A percentile compares a stretch with the other conserved stretches of the same genome.
These are phyloP conservation scores for Geranium rotundifolium DNA, from an alignment of 345 rosid genomes.

Conservation along the genomic window DNA sequence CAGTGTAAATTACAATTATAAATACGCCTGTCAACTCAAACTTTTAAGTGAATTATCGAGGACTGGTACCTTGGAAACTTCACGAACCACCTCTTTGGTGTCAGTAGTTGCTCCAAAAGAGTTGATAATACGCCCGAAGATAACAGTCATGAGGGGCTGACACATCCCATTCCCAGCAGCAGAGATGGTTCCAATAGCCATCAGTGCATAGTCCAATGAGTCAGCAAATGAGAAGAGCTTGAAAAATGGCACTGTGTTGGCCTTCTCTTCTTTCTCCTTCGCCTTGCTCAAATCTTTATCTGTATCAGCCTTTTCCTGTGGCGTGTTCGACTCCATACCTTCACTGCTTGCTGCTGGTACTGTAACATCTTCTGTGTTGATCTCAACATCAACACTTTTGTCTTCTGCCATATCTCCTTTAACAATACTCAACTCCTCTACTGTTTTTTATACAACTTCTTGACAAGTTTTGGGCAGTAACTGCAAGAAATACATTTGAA, in stretches of 20 bases:
- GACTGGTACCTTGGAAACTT: constrained; percentile 27
- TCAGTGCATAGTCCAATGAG: constrained; percentile 34
- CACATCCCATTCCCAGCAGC: constrained; percentile 47
- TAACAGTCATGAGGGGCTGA: constrained; percentile 53
- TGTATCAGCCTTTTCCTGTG: background rate
- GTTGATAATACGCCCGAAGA: constrained; percentile 39
- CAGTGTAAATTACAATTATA: too few species aligned
- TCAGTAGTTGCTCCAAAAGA: constrained; percentile 33
- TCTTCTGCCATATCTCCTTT: constrained; percentile 8
- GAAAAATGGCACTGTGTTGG: constrained; percentile 16
- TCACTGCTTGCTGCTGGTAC: background rate
- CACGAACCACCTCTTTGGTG: constrained; percentile 22
- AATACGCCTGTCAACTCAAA: too few species aligned
- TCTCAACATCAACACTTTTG: constrained; percentile 1
- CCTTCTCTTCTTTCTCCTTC: constrained; percentile 12
- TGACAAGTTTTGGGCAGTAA: background rate
- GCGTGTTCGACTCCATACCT: background rate
- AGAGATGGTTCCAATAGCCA: constrained; percentile 48
- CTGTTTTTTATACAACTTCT: background rate
- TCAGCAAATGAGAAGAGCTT: constrained; percentile 68
- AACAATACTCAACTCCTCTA: background rate
- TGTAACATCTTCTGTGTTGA: background rate
- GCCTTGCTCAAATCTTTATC: constrained; percentile 3
- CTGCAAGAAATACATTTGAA: background rate
- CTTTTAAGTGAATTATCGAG: background rate